Base-by-base conservation (phyloP, 2,329 filamentous ascomycete species). In the Venturia pyrina region DNA sequence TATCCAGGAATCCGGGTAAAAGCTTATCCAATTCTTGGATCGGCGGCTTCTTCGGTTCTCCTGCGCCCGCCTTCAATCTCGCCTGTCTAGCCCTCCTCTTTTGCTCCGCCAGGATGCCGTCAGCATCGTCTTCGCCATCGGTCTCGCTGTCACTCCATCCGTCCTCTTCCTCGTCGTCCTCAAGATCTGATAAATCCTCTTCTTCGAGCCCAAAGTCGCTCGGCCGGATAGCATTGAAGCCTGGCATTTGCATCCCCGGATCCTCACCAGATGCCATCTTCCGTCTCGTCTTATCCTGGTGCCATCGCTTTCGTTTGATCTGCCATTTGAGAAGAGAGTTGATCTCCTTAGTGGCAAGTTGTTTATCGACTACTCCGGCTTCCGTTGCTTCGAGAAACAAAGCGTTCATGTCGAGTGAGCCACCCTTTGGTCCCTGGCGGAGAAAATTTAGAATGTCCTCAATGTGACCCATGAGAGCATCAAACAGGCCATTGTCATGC, bases 401-500 rank as follows among this genome's bases (percentile, higher is more conserved):
- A 1, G 91, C 92, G 70, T 99, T 98, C 81, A 99, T 92, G 73
- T 99, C 93, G 24, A 99, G 81, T 69, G 89, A 93, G 46, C 92
- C 92, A 70, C 83, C 84, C 1, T 69, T 73, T 6, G 93, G 95
- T 0, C 95, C 95, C 69, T 92, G 88, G 59, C 93, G 87, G 41
- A 99, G 80, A 78, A 98, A 99, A 68, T 95, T 90, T 6, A 99
- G 84, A 67, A 99, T 98, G 44, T 89, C 90, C 78, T 99, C 95
- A 59, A 98, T 88, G 95, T 95, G 98, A 34, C 87, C 87, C 95
- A 99, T 99, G 63, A 99, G 84, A 72, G 96, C 90, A 44, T 92
- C 93, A 72, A 99, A 99, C 1, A 99, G 85, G 0, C 95, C 95
- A 69, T 99, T 96, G 75, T 99, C 95, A 72, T 99, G 93, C 7